Evolutionary conservation across 176 grass and related monocot genomes (phyloP), one percentile per base, ranked within the genome.

Genomic region (Oryza meyeriana): DNA sequence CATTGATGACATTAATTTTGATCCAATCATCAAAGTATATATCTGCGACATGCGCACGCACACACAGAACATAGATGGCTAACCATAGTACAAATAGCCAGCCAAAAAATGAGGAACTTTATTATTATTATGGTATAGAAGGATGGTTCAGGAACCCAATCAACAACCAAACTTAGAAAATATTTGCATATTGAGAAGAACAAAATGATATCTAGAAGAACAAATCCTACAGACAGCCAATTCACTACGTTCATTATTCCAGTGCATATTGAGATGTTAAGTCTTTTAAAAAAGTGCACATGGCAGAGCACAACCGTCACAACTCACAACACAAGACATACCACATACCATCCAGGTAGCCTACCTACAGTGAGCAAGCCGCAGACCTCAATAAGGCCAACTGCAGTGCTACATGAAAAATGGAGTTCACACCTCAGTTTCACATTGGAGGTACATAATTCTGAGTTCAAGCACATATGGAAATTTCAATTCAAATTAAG

Each of bases 341-440:
- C 45, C 63, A 63, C 79, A 64, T 63, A 64, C 31, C 68, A 62
- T 45, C 52, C 27, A 36, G 68, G 6, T 61, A 72, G 35, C 35
- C 10, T 24, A 35, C 16, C 3, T n/a, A 63, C 68, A 59, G 35
- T 9, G 31, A 59, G 42, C 24, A 66, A 16, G 27, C 28, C 32
- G 27, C 47, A 86, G 32, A 33, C 20, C 39, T 75, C 18, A 50
- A 36, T 4, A 71, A 82, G 72, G 12, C 33, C 68, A 55, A 45
- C 33, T 52, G 65, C 31, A 82, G 73, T 30, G 66, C 79, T 78
- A 77, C 79, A 83, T 77, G 20, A 84, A 70, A n/a, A n/a, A n/a
- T n/a, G n/a, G n/a, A n/a, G n/a, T n/a, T n/a, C n/a, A n/a, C n/a
- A n/a, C n/a, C n/a, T n/a, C n/a, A n/a, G n/a, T n/a, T n/a, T n/a